Evolutionary conservation across 164 flowering plant species (phyloP).

Genomic region (Hamamelis virginiana): DNA sequence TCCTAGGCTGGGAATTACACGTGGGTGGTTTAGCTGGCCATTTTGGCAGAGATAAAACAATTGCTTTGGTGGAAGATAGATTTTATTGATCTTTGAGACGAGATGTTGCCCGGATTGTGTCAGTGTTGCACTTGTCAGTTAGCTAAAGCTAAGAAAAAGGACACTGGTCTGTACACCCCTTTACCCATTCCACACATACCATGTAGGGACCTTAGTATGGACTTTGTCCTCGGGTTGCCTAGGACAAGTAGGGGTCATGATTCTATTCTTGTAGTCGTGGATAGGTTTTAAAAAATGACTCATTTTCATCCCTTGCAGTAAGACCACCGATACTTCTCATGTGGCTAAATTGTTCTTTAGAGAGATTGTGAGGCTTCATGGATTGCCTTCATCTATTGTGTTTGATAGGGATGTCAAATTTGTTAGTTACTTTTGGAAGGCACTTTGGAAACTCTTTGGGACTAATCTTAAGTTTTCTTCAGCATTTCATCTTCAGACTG

Average conservation of each 20-base stretch:
- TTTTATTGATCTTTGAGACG: constrained; percentile 4
- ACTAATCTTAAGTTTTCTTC: constrained; percentile 4
- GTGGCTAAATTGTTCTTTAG: too few species aligned
- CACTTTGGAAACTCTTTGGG: not conserved
- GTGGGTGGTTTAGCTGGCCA: not conserved
- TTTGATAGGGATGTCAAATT: too few species aligned
- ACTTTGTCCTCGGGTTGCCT: constrained; percentile 16
- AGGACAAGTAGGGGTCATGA: not conserved
- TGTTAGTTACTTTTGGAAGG: too few species aligned
- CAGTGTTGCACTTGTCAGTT: constrained; percentile 11
- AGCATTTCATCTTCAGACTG: not conserved
- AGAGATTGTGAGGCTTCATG: too few species aligned
- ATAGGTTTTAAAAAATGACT: constrained; percentile 18
- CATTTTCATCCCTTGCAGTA: constrained; percentile 19
- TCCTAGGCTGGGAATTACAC: too few species aligned
- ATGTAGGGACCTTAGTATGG: constrained; percentile 15
- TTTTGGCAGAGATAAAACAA: not conserved
- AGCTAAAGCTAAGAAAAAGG: not conserved
- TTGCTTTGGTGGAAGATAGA: not conserved
- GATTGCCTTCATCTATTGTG: too few species aligned
- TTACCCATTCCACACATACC: constrained; percentile 5
- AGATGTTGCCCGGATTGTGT: constrained; percentile 7
- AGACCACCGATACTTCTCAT: not conserved
- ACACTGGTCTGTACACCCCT: constrained; percentile 12
- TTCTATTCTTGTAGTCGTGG: constrained; percentile 13